These are phyloP conservation scores for Penicillium sp. DNA, from an alignment of 2,329 filamentous ascomycete genomes.

Conservation along the genomic window DNA sequence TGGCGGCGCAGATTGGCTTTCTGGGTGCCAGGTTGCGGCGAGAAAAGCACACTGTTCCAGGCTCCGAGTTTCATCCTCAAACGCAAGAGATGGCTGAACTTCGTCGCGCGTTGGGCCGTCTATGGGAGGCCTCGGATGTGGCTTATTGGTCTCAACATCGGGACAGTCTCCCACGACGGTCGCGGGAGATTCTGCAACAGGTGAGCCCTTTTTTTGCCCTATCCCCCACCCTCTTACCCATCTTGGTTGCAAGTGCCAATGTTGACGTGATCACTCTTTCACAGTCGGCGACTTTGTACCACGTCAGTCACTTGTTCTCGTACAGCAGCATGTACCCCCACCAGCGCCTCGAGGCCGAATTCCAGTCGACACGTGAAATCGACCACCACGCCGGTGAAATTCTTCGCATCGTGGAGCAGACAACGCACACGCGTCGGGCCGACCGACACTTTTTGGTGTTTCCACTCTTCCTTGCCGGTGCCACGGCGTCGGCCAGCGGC, in stretches of 20 bases:
- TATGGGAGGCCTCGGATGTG: slow-evolving; percentile 36
- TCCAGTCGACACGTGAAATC: slow-evolving; percentile 38
- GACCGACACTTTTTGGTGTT: slow-evolving; percentile 47
- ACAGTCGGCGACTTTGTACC: slow-evolving; percentile 41
- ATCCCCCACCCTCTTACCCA: too few species aligned
- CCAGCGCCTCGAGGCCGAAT: slow-evolving; percentile 40
- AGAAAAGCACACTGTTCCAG: slow-evolving; percentile 25
- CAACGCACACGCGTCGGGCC: slow-evolving; percentile 34
- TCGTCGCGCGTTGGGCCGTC: slow-evolving; percentile 32
- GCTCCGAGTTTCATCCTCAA: slow-evolving; percentile 19
- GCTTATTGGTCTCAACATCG: slow-evolving; percentile 32
- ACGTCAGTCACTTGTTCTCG: slow-evolving; percentile 47
- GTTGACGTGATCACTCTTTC: neutral
- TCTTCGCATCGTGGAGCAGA: slow-evolving; percentile 39
- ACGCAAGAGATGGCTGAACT: slow-evolving; percentile 32
- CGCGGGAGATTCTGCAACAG: slow-evolving; percentile 40
- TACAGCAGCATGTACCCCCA: slow-evolving; percentile 49
- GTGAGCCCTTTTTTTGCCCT: slow-evolving; percentile 25
- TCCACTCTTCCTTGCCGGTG: slow-evolving; percentile 50
- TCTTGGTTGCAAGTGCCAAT: too few species aligned
- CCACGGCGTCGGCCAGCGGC: slow-evolving; percentile 35
- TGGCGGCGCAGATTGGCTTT: slow-evolving; percentile 43
- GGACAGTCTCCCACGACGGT: slow-evolving; percentile 31
- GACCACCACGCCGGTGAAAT: slow-evolving; percentile 42
- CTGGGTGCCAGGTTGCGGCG: slow-evolving; percentile 38